phyloP scores from a whole-genome alignment of 2,329 filamentous ascomycete species.

The Talaromyces sp. region DNA sequence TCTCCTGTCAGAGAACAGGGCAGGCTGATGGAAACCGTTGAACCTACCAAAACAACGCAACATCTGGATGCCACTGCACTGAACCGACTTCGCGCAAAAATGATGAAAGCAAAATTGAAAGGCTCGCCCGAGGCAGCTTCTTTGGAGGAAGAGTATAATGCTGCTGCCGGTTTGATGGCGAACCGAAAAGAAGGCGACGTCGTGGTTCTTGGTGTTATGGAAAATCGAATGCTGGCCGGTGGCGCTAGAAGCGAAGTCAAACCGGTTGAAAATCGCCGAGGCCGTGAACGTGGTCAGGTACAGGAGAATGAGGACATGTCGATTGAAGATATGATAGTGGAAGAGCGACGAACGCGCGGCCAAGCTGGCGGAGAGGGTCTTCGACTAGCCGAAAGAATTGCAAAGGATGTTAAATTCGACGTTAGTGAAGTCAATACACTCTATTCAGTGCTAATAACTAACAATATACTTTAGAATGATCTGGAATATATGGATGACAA shows the following conservation, averaged over 20 bases:
- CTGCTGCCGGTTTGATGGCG: slow-evolving; percentile 62
- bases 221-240: slow-evolving; percentile 81
- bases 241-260: slow-evolving; percentile 68
- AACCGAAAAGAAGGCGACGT: slow-evolving; percentile 60
- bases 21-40: slow-evolving; percentile 55
- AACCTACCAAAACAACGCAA: slow-evolving; percentile 47
- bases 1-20: slow-evolving; percentile 50
- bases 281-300: slow-evolving; percentile 77
- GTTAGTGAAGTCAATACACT: slow-evolving; percentile 34
- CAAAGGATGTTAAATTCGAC: slow-evolving; percentile 86
- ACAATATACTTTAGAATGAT: slow-evolving; percentile 56
- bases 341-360: slow-evolving; percentile 80
- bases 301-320: slow-evolving; percentile 93
- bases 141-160: slow-evolving; percentile 80
- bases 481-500: slow-evolving; percentile 98
- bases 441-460: background rate
- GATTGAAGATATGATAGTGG: slow-evolving; percentile 93
- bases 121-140: slow-evolving; percentile 69
- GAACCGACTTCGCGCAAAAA: slow-evolving; percentile 85
- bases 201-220: slow-evolving; percentile 80
- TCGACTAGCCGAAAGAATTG: slow-evolving; percentile 85
- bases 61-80: slow-evolving; percentile 71
- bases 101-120: slow-evolving; percentile 92
- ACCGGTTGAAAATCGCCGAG: slow-evolving; percentile 72
- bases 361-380: slow-evolving; percentile 75